Conservation (phyloP, 306 rosid species). For the Trifolium repens region DNA sequence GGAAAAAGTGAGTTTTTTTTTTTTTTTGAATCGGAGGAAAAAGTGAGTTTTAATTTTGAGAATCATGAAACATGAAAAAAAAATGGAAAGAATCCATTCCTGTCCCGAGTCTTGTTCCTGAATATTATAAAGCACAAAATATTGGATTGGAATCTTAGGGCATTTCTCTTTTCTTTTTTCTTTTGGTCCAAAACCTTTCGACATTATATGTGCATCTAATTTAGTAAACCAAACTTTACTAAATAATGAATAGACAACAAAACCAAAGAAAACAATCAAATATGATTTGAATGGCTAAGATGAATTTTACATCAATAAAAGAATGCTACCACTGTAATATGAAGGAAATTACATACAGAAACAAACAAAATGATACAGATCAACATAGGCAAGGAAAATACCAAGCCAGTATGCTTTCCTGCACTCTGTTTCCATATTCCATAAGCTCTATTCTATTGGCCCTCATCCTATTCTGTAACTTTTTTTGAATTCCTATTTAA, state of each 20-base stretch:
- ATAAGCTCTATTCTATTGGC: constrained; percentile 50
- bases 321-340: constrained; percentile 63
- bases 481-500: constrained; percentile 54
- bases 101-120: too few relatives aligned
- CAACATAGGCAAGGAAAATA: constrained; percentile 35
- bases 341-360: constrained; percentile 58
- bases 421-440: constrained; percentile 61
- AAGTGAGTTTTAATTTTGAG: too few relatives aligned
- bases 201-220: too few relatives aligned
- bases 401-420: constrained; percentile 46
- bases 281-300: constrained; percentile 20
- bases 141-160: too few relatives aligned
- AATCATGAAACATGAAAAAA: too few relatives aligned
- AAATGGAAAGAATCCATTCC: too few relatives aligned
- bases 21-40: too few relatives aligned
- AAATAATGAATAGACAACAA: background rate
- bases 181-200: too few relatives aligned
- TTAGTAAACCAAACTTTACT: too few relatives aligned
- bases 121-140: too few relatives aligned
- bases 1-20: too few relatives aligned
- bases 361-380: constrained; percentile 47
- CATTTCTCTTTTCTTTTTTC: too few relatives aligned
- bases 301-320: constrained; percentile 54
- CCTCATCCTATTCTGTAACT: constrained; percentile 40
- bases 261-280: constrained; percentile 16